A percentile compares a stretch with the other conserved stretches of the same genome.
phyloP scores from a whole-genome alignment of 2,329 filamentous ascomycete genomes.

The Penicillium sp. region DNA sequence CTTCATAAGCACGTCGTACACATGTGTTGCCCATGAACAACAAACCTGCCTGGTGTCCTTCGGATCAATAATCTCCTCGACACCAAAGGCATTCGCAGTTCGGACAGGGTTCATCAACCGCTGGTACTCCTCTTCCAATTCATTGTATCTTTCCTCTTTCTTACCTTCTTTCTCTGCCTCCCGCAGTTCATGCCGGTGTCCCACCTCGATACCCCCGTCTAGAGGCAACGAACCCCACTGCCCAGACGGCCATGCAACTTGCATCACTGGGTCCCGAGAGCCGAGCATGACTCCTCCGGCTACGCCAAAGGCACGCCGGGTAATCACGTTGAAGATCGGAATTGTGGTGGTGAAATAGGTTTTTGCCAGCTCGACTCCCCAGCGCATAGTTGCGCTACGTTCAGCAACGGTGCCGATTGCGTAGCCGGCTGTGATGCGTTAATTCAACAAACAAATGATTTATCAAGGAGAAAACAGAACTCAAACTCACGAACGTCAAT shows the following conservation, averaged over 20 bases:
- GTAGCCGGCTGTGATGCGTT: constrained; percentile 49
- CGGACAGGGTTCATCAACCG: constrained; percentile 64
- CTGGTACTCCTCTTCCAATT: constrained; percentile 60
- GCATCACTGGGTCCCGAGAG: constrained; percentile 59
- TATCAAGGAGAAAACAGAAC: background rate
- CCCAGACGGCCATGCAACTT: constrained; percentile 64
- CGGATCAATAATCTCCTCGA: constrained; percentile 66
- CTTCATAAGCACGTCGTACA: constrained; percentile 55
- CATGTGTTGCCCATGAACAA: constrained; percentile 56
- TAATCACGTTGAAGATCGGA: constrained; percentile 64
- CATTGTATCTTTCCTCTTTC: constrained; percentile 53
- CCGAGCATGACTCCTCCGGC: constrained; percentile 66
- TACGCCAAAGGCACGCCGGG: constrained; percentile 61
- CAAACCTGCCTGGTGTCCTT: constrained; percentile 57
- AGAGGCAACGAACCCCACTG: constrained; percentile 63
- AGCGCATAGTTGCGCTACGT: constrained; percentile 63
- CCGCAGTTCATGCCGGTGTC: constrained; percentile 60
- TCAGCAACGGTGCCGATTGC: constrained; percentile 65
- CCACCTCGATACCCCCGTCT: constrained; percentile 65
- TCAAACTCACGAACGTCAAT: constrained; percentile 55
- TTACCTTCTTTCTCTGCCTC: constrained; percentile 53
- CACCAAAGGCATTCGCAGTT: constrained; percentile 62
- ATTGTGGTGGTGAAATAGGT: constrained; percentile 64
- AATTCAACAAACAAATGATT: constrained; percentile 3
- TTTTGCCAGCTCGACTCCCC: constrained; percentile 61